These are phyloP conservation scores for Picochlorum sp. DNA, from an alignment of 139 green algal species.

Conservation along the genomic window DNA sequence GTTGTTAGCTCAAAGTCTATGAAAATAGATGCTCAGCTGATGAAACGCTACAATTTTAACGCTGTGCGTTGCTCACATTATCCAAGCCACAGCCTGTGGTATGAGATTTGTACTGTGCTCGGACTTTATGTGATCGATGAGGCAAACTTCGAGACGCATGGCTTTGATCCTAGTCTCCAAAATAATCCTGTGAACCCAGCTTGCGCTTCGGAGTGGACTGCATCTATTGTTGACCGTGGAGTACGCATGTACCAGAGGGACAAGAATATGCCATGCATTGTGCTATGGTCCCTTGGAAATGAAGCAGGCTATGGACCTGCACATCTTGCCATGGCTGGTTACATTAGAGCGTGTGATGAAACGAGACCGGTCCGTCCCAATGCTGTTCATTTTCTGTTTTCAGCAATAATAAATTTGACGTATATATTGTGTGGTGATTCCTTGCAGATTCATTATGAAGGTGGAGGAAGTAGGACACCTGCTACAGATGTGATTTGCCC, in stretches of 20 bases:
- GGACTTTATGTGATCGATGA: constrained; percentile 95
- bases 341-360: constrained; percentile 33
- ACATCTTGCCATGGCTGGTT: constrained; percentile 54
- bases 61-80: constrained; percentile 91
- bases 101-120: constrained; percentile 73
- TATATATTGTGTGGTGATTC: no score
- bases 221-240: constrained; percentile 60
- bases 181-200: constrained; percentile 61
- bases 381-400: constrained; percentile 8
- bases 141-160: constrained; percentile 96
- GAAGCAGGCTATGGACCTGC: constrained; percentile 74
- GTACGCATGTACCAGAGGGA: constrained; percentile 74
- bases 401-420: neutral
- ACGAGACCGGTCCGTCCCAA: constrained; percentile 59
- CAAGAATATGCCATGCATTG: constrained; percentile 79
- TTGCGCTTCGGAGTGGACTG: constrained; percentile 47
- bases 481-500: constrained; percentile 93
- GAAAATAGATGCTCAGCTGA: constrained; percentile 71
- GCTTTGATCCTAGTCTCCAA: constrained; percentile 73
- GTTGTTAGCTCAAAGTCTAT: constrained; percentile 35
- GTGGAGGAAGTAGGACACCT: constrained; percentile 69
- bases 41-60: constrained; percentile 96
- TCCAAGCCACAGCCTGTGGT: constrained; percentile 83
- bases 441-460: constrained; percentile 37
- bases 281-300: constrained; percentile 94